phyloP scores from a whole-genome alignment of 768 basidiomycete species.

The Cystobasidium onofrii region DNA sequence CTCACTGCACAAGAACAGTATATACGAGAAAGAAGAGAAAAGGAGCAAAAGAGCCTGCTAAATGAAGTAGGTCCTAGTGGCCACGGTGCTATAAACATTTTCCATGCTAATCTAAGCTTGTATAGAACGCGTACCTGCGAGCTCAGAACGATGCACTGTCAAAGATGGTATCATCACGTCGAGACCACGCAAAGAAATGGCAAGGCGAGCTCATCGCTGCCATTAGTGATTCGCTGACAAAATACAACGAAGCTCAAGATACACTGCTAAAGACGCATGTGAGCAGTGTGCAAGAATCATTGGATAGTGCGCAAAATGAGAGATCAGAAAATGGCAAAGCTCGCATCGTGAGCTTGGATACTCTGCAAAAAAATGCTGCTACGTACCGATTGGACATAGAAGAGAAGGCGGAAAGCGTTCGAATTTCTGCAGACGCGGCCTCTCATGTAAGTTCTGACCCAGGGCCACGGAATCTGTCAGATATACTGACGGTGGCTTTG shows the following conservation, averaged over 20 bases:
- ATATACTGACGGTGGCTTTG: no score
- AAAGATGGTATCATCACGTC: slow-evolving; percentile 11
- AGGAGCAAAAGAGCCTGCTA: slow-evolving; percentile 7
- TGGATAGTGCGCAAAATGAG: neutral
- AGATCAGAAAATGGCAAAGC: neutral
- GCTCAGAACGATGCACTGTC: slow-evolving; percentile 25
- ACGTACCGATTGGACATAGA: neutral
- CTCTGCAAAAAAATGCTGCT: neutral
- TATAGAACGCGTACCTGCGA: slow-evolving; percentile 25
- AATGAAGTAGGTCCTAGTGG: slow-evolving; percentile 10
- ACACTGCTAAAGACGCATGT: slow-evolving; percentile 3
- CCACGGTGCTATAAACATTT: neutral
- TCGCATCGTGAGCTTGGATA: slow-evolving; percentile 3
- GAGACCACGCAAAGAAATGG: slow-evolving; percentile 10
- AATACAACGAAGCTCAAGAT: slow-evolving; percentile 5
- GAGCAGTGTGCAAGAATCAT: neutral
- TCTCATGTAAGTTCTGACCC: neutral
- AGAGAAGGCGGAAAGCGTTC: neutral
- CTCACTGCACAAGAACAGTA: neutral
- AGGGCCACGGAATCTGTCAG: no score
- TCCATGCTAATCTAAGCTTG: neutral
- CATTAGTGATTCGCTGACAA: neutral
- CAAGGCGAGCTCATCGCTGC: slow-evolving; percentile 19
- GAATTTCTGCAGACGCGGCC: neutral
- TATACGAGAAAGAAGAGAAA: slow-evolving; percentile 8